A percentile compares a stretch with the other conserved stretches of the same genome.
Conservation (phyloP, 1,284 basidiomycete species). For the Heimioporus retisporus region DNA sequence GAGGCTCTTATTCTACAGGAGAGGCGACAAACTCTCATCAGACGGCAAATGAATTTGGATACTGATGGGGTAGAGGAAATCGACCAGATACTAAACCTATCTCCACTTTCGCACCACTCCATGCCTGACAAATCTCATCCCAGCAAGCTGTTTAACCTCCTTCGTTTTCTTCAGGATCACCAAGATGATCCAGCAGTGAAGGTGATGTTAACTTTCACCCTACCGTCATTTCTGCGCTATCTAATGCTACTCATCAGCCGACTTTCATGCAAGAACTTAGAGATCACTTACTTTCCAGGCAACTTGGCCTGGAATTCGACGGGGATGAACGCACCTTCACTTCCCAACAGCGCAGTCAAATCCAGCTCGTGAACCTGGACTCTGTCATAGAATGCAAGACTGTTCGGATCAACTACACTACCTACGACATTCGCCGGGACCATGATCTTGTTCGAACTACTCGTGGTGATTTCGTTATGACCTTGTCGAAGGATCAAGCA, state of each 20-base stretch:
- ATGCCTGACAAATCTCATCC: not conserved
- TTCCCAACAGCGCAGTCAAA: not conserved
- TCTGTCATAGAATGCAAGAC: constrained; percentile 10
- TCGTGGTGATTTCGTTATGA: constrained; percentile 16
- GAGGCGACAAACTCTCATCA: no score
- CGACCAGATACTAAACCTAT: not conserved
- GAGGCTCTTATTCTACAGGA: not conserved
- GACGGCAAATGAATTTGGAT: no score
- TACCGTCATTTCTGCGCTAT: no score
- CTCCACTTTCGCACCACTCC: not conserved
- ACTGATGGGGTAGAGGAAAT: not conserved
- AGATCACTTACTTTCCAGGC: constrained; percentile 25
- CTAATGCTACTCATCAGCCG: not conserved
- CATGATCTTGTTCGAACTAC: constrained; percentile 28
- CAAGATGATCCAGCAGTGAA: constrained; percentile 21
- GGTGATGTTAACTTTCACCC: constrained; percentile 2
- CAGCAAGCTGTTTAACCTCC: no score
- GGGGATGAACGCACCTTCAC: constrained; percentile 18
- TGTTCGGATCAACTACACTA: constrained; percentile 15
- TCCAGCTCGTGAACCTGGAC: constrained; percentile 6
- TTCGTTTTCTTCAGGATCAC: no score
- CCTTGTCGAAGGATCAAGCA: not conserved
- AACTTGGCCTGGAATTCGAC: constrained; percentile 19
- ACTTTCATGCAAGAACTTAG: constrained; percentile 7
- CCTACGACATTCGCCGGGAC: constrained; percentile 14